Base-by-base conservation (phyloP, 2,329 filamentous ascomycete genomes). In the Nannizziopsis arthrosporioides region DNA sequence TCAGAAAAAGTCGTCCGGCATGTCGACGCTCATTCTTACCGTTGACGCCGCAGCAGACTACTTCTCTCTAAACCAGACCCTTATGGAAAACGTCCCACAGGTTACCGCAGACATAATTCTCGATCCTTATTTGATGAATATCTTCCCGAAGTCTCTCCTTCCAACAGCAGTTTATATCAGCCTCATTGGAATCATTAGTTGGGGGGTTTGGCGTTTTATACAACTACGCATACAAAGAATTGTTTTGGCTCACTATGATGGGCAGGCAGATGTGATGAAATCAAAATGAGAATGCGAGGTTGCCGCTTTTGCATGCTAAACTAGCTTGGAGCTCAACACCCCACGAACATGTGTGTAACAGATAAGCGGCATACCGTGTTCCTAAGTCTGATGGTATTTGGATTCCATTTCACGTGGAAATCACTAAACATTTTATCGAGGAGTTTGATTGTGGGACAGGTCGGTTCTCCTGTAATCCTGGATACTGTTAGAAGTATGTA, bases 51-150 rank as follows among this genome's bases (percentile, higher is more conserved):
- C 82, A 15, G 88, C 92, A 41, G 86, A 93, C 58, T 98, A 90
- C 70, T 93, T 85, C 65, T 84, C 85, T 9, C 74, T 79, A 50
- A 76, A 94, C 61, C 66, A 71, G 52, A 74, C 74, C 1, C 74
- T 94, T 58, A 96, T 96, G 90, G 66, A 71, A 42, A 59, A 74
- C 52, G 83, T 85, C 11, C 81, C 82, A 1, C 77, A 80, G 0
- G 87, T 96, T 3, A 70, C 80, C 46, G 83, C 83, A 44, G 90
- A 98, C 58, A 67, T 83, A 49, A 81, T 95, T 58, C 77, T 98
- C 18, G 92, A 96, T 64, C 88, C 88, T 0, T 96, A 82, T 61
- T 52, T 93, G 36, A 68, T 82, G 59, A 92, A 93, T 68, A 61
- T 88, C 12, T 73, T 96, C 45, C 92, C 92, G 10, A 73, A 73